Percentiles rank a stretch among this genome's conserved stretches.
These are phyloP conservation scores for Blumeria graminis DNA, from an alignment of 2,329 filamentous ascomycete species.

Conservation along the genomic window DNA sequence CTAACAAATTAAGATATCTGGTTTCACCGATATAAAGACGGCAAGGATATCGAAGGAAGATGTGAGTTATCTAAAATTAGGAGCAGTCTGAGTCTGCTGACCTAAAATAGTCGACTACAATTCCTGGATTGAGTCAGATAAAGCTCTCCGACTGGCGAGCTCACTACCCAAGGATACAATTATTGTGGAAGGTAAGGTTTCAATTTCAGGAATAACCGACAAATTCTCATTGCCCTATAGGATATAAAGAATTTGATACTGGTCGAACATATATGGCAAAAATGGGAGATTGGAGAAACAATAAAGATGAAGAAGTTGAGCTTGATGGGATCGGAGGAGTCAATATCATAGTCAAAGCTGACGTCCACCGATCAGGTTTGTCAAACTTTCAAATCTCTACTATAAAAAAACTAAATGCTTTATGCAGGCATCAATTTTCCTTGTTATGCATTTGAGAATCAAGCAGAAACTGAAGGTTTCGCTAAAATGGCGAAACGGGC, in stretches of 20 bases:
- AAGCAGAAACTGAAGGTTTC: constrained; percentile 96
- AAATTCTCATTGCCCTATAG: constrained; percentile 19
- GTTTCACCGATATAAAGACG: constrained; percentile 64
- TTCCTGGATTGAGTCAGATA: constrained; percentile 88
- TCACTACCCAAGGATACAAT: constrained; percentile 54
- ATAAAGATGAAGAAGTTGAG: constrained; percentile 79
- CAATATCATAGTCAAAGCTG: constrained; percentile 91
- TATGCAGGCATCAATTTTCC: constrained; percentile 81
- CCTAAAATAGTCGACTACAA: constrained; percentile 71
- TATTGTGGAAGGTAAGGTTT: constrained; percentile 51
- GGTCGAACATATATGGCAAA: constrained; percentile 71
- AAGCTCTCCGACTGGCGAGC: constrained; percentile 46
- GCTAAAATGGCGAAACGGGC: constrained; percentile 96
- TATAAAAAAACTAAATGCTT: not conserved
- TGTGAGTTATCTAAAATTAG: constrained; percentile 32
- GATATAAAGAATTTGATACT: constrained; percentile 84
- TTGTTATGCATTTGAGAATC: constrained; percentile 89
- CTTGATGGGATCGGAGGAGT: constrained; percentile 93
- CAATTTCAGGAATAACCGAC: not conserved
- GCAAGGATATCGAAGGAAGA: constrained; percentile 79
- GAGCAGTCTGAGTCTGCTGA: constrained; percentile 5
- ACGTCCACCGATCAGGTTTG: constrained; percentile 81
- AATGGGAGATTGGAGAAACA: constrained; percentile 78
- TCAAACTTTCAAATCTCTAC: constrained; percentile 3
- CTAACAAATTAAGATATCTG: constrained; percentile 48